phyloP scores from a whole-genome alignment of 768 basidiomycete species.

The Psilocybe sp. region DNA sequence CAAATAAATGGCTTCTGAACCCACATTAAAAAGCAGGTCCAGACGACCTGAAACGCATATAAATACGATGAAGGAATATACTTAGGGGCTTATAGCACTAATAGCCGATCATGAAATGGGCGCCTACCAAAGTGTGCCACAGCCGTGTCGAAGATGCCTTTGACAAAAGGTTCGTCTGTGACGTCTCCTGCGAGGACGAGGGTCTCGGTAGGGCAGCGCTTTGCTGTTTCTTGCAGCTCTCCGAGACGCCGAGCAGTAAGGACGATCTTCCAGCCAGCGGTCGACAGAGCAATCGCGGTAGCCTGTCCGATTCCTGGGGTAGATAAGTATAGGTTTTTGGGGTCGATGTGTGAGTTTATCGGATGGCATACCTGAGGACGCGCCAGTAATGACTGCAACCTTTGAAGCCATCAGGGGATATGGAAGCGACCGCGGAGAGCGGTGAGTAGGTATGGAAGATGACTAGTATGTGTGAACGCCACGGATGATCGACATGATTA shows the following conservation, averaged over 20 bases:
- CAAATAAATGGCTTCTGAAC: conserved; percentile 13
- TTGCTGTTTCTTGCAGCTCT: conserved; percentile 56
- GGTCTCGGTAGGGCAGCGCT: conserved; percentile 35
- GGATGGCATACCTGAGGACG: conserved; percentile 48
- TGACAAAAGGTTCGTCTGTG: conserved; percentile 60
- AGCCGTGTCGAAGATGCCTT: conserved; percentile 52
- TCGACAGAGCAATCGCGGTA: conserved; percentile 66
- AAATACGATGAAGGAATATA: background rate
- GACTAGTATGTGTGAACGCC: background rate
- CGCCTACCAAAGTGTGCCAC: conserved; percentile 53
- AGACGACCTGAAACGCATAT: conserved; percentile 43
- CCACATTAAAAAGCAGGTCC: conserved; percentile 80
- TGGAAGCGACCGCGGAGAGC: background rate
- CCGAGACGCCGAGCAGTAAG: conserved; percentile 60
- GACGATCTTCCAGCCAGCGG: conserved; percentile 66
- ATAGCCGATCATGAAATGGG: conserved; percentile 6
- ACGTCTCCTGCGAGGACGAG: conserved; percentile 64
- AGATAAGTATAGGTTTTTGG: background rate
- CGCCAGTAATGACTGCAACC: conserved; percentile 39
- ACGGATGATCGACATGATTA: background rate
- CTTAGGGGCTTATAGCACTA: background rate
- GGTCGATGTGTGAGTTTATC: background rate
- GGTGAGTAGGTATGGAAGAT: background rate
- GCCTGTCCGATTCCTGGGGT: conserved; percentile 57
- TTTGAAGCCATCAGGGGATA: conserved; percentile 1